Evolutionary conservation across 2,329 filamentous ascomycete species (phyloP).

Genomic region (Alternaria sp.): DNA sequence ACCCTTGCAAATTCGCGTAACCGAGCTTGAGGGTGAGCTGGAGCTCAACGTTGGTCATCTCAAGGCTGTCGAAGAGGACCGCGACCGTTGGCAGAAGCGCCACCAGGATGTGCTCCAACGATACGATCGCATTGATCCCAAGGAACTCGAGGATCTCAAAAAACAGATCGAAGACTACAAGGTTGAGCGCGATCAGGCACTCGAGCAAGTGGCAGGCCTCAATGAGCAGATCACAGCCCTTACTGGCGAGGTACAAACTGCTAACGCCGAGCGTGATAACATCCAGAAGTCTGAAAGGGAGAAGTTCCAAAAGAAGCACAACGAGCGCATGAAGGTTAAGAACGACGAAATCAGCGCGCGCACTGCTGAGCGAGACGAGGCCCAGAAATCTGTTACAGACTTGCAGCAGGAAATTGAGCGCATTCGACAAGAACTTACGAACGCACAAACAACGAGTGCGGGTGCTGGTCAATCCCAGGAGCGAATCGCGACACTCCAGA

Average conservation of each 20-base stretch:
- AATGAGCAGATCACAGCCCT: conserved; percentile 57
- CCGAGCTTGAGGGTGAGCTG: conserved; percentile 82
- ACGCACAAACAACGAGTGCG: conserved; percentile 18
- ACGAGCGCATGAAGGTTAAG: conserved; percentile 48
- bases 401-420: conserved; percentile 67
- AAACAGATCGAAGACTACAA: conserved; percentile 69
- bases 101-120: conserved; percentile 95
- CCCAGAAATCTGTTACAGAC: conserved; percentile 47
- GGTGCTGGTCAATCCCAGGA: conserved; percentile 42
- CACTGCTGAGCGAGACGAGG: conserved; percentile 69
- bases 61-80: conserved; percentile 86
- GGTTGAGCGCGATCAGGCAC: conserved; percentile 62
- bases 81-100: conserved; percentile 94
- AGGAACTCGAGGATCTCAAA: conserved; percentile 89
- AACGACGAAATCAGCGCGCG: conserved; percentile 58
- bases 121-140: conserved; percentile 93
- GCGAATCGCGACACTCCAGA: conserved; percentile 69
- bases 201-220: conserved; percentile 59
- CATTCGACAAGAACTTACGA: conserved; percentile 51
- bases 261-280: conserved; percentile 24
- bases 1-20: conserved; percentile 80
- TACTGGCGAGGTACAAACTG: conserved; percentile 21
- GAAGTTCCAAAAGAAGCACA: conserved; percentile 57
- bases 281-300: conserved; percentile 56
- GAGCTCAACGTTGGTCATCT: conserved; percentile 87